Evolutionary conservation across 306 rosid species (phyloP).

Genomic region (Gillenia trifoliata): DNA sequence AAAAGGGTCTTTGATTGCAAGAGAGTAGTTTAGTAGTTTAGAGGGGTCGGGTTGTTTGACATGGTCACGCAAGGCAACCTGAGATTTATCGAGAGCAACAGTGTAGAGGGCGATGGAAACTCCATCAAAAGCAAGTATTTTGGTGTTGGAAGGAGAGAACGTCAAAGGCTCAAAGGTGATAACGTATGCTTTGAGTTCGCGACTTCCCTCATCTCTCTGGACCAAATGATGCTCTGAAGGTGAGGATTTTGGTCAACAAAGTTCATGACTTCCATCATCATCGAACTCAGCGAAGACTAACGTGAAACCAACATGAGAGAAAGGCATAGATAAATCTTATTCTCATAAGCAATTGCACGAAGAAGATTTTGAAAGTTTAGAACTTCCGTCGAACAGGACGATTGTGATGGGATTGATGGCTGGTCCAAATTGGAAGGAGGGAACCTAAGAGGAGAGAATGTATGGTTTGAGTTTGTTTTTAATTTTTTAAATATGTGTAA

Average conservation of each 20-base stretch:
- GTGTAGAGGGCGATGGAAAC: slow-evolving; percentile 57
- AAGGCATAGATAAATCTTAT: too few relatives aligned
- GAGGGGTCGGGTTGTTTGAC: too few relatives aligned
- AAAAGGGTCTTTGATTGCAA: too few relatives aligned
- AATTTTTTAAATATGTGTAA: too few relatives aligned
- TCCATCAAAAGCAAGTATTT: slow-evolving; percentile 71
- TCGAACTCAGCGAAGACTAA: too few relatives aligned
- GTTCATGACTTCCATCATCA: too few relatives aligned
- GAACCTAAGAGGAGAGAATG: too few relatives aligned
- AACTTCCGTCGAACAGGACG: slow-evolving; percentile 28
- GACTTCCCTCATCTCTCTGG: slow-evolving; percentile 72
- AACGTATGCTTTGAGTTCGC: too few relatives aligned
- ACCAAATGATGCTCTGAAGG: slow-evolving; percentile 34
- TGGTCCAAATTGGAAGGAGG: slow-evolving; percentile 48
- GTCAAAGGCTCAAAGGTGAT: too few relatives aligned
- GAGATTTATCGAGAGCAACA: slow-evolving; percentile 65
- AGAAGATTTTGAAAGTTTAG: slow-evolving; percentile 11
- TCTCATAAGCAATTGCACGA: slow-evolving; percentile 7
- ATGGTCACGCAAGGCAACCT: slow-evolving; percentile 48
- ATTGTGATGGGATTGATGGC: slow-evolving; percentile 56
- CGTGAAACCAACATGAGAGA: slow-evolving; percentile 23
- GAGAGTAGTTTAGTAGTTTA: too few relatives aligned
- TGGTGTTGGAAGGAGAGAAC: slow-evolving; percentile 68
- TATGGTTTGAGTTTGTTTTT: too few relatives aligned
- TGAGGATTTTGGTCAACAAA: too few relatives aligned